Evolutionary conservation across 306 rosid species (phyloP), one percentile per base, ranked within the genome.

Genomic region (Quercus cerris): DNA sequence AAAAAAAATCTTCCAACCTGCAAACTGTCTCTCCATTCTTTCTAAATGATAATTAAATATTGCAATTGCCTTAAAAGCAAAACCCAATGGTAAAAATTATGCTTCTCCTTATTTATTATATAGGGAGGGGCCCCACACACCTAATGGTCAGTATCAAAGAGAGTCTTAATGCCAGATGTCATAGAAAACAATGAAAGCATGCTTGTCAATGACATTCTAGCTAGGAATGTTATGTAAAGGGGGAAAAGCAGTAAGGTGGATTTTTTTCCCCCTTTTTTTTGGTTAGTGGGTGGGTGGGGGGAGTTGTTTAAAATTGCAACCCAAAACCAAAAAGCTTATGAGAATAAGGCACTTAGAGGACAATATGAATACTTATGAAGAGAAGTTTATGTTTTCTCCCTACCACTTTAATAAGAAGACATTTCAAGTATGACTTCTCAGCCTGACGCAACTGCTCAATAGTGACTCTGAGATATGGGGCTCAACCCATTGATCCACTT

Each of bases 401-500:
- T 92, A 94, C 98, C 93, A 94, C 97, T 92, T 82, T 94, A 82
- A 94, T 75, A 20, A 94, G 88, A 82, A 94, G 97, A 86, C 98
- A 92, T 78, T 92, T 94, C 79, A 94, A 83, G 82, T 91, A 87
- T 28, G 97, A 57, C 63, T 91, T 94, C 78, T 92, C 90, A 66
- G 97, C 79, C 68, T 92, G 87, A 27, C 56, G 91, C 83, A 94
- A 79, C 20, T 97, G 90, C 77, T 94, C 71, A 31, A 64, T 46
- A 28, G 97, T 87, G 73, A 91, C 76, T 28, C 30, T 91, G 75
- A 94, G 90, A 82, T 94, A 94, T 25, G 94, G 97, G 28, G 28
- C 76, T 92, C 97, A 80, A 94, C 93, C 98, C 98, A 94, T 18
- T 88, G 97, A 86, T 94, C 98, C 84, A 92, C 97, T 82, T 91